These are phyloP conservation scores for Prunus mume DNA, from an alignment of 306 rosid species.

Conservation along the genomic window DNA sequence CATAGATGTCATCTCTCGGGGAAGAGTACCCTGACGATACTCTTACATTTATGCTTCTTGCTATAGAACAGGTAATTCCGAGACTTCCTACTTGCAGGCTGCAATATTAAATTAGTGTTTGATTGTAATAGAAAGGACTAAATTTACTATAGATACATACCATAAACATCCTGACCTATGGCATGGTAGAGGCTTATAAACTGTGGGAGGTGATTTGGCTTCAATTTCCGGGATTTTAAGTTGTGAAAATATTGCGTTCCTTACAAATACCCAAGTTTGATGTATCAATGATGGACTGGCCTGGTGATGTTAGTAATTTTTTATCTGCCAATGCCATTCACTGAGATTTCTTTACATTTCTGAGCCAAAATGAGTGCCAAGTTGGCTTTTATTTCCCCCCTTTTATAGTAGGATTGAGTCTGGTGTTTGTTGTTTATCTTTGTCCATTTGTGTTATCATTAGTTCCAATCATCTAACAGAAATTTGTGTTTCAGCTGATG, in stretches of 20 bases:
- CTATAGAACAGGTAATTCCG: slow-evolving; percentile 58
- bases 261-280: background rate
- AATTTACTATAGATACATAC: background rate
- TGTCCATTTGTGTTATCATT: background rate
- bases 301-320: background rate
- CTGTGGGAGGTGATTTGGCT: background rate
- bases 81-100: background rate
- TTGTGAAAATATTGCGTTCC: background rate
- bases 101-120: background rate
- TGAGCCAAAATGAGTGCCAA: background rate
- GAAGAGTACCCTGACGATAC: slow-evolving; percentile 28
- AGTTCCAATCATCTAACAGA: background rate
- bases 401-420: background rate
- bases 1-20: slow-evolving; percentile 34
- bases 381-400: background rate
- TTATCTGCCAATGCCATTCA: background rate
- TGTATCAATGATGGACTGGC: background rate
- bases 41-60: slow-evolving; percentile 64
- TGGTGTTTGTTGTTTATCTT: background rate
- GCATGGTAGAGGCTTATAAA: background rate
- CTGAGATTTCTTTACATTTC: background rate
- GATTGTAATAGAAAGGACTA: background rate
- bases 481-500: background rate
- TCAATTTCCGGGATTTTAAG: background rate
- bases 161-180: background rate